Conservation (phyloP, 139 green algal species). For the Haematococcus lacustris region DNA sequence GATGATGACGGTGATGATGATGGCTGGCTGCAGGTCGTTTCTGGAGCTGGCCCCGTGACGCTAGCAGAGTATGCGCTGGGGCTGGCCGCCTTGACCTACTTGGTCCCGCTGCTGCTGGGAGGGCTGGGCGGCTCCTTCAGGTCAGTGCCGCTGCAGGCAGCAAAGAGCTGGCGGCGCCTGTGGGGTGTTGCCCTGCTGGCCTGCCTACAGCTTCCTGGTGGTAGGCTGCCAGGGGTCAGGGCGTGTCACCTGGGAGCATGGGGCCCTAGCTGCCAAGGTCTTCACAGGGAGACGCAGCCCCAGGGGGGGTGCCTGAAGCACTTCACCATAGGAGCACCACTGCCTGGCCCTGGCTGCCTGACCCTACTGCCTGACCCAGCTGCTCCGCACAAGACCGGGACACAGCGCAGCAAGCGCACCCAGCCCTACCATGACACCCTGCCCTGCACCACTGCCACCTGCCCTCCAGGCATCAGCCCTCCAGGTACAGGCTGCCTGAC, state of each 20-base stretch:
- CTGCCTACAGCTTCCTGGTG: not conserved
- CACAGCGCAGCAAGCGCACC: not conserved
- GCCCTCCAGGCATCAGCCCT: too few relatives aligned
- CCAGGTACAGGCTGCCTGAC: too few relatives aligned
- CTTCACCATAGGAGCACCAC: too few relatives aligned
- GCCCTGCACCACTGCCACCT: not conserved
- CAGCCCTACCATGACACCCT: not conserved
- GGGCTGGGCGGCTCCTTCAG: constrained; percentile 7
- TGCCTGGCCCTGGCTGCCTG: too few relatives aligned
- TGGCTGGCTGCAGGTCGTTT: constrained; percentile 32
- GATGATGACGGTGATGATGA: not conserved
- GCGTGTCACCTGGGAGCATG: not conserved
- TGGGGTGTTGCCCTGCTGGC: not conserved
- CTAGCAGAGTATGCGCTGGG: constrained; percentile 57
- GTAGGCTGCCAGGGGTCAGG: not conserved
- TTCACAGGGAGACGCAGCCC: too few relatives aligned
- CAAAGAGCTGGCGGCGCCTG: not conserved
- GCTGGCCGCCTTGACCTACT: constrained; percentile 10
- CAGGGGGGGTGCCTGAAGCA: too few relatives aligned
- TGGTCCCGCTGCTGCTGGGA: constrained; percentile 44
- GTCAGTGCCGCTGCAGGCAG: constrained; percentile 9
- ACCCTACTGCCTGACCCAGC: too few relatives aligned
- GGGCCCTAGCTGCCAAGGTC: too few relatives aligned
- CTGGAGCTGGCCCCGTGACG: constrained; percentile 37
- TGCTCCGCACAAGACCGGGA: not conserved